Evolutionary conservation across 306 rosid genomes (phyloP).

Genomic region (Ziziphus jujuba): DNA sequence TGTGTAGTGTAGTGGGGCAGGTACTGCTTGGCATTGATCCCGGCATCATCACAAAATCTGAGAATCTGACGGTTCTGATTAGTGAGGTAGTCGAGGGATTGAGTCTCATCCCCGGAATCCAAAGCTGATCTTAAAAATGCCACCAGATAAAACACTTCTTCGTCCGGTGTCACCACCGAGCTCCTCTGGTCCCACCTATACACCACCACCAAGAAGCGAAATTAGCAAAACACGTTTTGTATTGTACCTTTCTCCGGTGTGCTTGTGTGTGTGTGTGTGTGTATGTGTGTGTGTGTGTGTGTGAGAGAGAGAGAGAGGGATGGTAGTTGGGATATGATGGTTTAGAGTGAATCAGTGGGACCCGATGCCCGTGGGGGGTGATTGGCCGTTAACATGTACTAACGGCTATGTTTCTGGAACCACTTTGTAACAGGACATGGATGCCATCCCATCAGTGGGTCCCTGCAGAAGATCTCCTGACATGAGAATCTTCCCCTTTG

Average conservation of each 20-base stretch:
- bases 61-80: conserved; percentile 79
- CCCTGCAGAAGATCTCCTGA: conserved; percentile 58
- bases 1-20: conserved; percentile 78
- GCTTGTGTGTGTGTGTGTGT: neutral
- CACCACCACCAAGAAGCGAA: neutral
- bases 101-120: conserved; percentile 51
- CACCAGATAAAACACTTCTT: conserved; percentile 87
- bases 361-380: neutral
- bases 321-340: conserved; percentile 24
- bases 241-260: neutral
- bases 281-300: neutral
- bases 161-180: conserved; percentile 84
- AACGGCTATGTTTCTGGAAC: conserved; percentile 24
- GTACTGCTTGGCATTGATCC: conserved; percentile 78
- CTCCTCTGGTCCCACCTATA: conserved; percentile 84
- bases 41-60: conserved; percentile 59
- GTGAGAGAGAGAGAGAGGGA: neutral
- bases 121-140: conserved; percentile 84
- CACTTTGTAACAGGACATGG: conserved; percentile 7
- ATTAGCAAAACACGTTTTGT: neutral
- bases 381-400: conserved; percentile 24
- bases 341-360: neutral
- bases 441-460: conserved; percentile 29
- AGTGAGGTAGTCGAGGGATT: conserved; percentile 57
- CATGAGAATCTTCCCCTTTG: conserved; percentile 56